Percentiles rank a stretch among this genome's conserved stretches.
Conservation (phyloP, 768 basidiomycete genomes). For the Suillus lakei region DNA sequence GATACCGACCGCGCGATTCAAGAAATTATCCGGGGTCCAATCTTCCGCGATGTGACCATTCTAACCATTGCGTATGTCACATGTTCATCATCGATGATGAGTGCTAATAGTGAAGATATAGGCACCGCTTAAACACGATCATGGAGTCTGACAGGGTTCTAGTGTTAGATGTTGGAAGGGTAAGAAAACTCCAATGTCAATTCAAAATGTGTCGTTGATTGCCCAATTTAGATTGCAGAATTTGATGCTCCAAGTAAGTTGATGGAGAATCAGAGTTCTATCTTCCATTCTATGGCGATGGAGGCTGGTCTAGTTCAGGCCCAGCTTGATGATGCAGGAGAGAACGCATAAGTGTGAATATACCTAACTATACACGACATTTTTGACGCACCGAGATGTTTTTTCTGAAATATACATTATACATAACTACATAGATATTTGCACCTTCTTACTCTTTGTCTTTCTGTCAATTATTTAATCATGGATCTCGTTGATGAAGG, state of each 20-base stretch:
- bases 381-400: not conserved
- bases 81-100: not conserved
- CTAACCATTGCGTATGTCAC: constrained; percentile 80
- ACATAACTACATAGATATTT: not conserved
- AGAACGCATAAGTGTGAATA: not conserved
- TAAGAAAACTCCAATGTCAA: constrained; percentile 28
- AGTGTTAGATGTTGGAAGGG: constrained; percentile 81
- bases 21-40: constrained; percentile 80
- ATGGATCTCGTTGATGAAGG: not conserved
- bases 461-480: not conserved
- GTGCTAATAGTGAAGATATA: constrained; percentile 26
- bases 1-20: constrained; percentile 91
- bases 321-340: constrained; percentile 1
- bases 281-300: constrained; percentile 65
- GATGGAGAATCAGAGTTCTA: constrained; percentile 57
- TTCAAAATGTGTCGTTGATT: not conserved
- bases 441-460: not conserved
- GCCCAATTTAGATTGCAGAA: constrained; percentile 62
- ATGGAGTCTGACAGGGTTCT: constrained; percentile 80
- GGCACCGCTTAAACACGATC: constrained; percentile 84
- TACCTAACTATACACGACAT: not conserved
- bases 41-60: constrained; percentile 80
- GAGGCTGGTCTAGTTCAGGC: constrained; percentile 58
- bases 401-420: not conserved
- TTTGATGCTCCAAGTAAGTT: constrained; percentile 73